A percentile compares a stretch with the other conserved stretches of the same genome.
Conservation (phyloP, 768 basidiomycete genomes). For the Dentipellis sp. region DNA sequence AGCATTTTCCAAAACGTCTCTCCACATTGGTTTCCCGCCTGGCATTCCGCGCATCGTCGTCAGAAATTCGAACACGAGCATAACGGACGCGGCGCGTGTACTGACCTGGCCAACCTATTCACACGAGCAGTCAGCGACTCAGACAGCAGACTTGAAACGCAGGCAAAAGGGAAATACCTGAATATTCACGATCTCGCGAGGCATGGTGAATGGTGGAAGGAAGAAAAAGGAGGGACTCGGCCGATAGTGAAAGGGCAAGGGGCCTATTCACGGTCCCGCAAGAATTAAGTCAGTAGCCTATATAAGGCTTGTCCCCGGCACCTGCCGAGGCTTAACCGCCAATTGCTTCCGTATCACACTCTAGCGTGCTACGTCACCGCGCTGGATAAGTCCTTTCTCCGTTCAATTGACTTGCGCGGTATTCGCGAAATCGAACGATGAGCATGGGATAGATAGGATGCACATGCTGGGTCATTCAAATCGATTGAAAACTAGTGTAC, state of each 20-base stretch:
- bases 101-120: constrained; percentile 64
- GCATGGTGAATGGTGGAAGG: constrained; percentile 31
- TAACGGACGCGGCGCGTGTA: constrained; percentile 14
- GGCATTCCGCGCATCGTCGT: constrained; percentile 9
- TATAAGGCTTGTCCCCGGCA: not conserved
- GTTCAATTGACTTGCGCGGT: too few relatives aligned
- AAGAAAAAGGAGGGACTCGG: not conserved
- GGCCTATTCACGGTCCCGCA: not conserved
- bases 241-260: not conserved
- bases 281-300: not conserved
- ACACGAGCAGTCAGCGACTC: constrained; percentile 1
- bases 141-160: not conserved
- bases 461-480: too few relatives aligned
- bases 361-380: too few relatives aligned
- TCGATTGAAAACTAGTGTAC: too few relatives aligned
- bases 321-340: too few relatives aligned
- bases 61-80: not conserved
- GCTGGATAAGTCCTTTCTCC: too few relatives aligned
- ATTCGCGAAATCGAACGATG: too few relatives aligned
- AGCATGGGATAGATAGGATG: too few relatives aligned
- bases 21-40: constrained; percentile 75
- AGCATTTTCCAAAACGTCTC: constrained; percentile 88
- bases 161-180: constrained; percentile 38
- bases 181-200: constrained; percentile 76
- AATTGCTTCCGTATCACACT: too few relatives aligned